Evolutionary conservation across 306 rosid species (phyloP).

Genomic region (Quercus ilex): DNA sequence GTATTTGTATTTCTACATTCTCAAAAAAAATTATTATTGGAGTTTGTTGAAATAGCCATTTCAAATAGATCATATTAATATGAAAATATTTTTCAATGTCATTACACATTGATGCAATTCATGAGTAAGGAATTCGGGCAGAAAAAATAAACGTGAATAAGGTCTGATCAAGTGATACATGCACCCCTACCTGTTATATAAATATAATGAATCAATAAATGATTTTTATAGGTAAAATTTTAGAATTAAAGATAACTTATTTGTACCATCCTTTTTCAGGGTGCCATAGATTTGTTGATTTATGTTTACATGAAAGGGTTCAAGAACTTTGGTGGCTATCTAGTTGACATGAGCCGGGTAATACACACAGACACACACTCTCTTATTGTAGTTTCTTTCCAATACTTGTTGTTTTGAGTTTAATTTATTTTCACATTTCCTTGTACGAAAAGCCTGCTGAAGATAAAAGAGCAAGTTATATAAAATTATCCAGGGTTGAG

Average conservation of each 20-base stretch:
- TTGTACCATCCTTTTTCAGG: conserved; percentile 16
- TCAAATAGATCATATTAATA: too few relatives aligned
- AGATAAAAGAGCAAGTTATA: conserved; percentile 26
- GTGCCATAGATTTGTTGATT: conserved; percentile 44
- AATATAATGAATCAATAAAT: too few relatives aligned
- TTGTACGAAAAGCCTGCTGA: conserved; percentile 20
- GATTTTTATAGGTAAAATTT: not conserved
- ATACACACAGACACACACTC: not conserved
- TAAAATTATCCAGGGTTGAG: conserved; percentile 53
- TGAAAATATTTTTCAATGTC: too few relatives aligned
- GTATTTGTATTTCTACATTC: too few relatives aligned
- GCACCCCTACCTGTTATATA: too few relatives aligned
- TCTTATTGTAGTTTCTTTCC: not conserved
- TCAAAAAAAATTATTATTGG: too few relatives aligned
- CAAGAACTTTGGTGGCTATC: conserved; percentile 48
- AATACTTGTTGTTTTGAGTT: not conserved
- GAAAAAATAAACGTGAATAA: too few relatives aligned
- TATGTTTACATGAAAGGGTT: conserved; percentile 44
- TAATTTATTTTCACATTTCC: not conserved
- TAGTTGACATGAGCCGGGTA: conserved; percentile 50
- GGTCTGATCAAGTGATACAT: too few relatives aligned
- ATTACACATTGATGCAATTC: too few relatives aligned
- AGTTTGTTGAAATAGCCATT: too few relatives aligned
- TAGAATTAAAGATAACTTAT: not conserved
- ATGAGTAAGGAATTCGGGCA: too few relatives aligned